phyloP scores from a whole-genome alignment of 306 rosid species.

The Bauhinia variegata region DNA sequence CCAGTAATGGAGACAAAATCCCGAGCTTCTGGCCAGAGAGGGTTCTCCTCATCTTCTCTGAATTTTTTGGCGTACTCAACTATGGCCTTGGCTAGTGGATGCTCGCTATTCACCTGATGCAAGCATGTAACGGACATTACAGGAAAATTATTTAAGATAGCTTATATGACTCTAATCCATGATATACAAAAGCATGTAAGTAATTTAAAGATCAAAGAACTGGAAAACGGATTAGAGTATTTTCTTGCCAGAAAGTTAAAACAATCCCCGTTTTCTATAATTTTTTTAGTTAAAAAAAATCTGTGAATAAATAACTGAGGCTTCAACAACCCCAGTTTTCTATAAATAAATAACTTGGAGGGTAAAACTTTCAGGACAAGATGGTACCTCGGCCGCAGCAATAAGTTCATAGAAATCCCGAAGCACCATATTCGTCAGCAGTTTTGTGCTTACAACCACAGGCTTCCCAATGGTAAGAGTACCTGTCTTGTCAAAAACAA shows the following conservation, averaged over 20 bases:
- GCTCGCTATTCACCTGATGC: constrained; percentile 85
- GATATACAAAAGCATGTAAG: constrained; percentile 1
- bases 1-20: constrained; percentile 83
- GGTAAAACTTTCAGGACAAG: constrained; percentile 21
- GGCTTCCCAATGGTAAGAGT: constrained; percentile 90
- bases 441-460: constrained; percentile 60
- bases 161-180: constrained; percentile 9
- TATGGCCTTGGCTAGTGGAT: constrained; percentile 83
- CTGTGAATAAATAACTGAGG: neutral
- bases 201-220: constrained; percentile 6
- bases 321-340: neutral
- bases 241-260: neutral
- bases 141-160: neutral
- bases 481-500: constrained; percentile 92
- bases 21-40: constrained; percentile 68
- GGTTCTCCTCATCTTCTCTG: constrained; percentile 62
- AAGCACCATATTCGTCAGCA: constrained; percentile 47
- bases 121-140: constrained; percentile 1
- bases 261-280: no score
- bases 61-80: constrained; percentile 71
- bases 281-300: no score
- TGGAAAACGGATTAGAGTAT: neutral
- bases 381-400: constrained; percentile 82
- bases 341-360: neutral
- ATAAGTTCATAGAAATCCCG: constrained; percentile 74